phyloP scores from a whole-genome alignment of 2,329 filamentous ascomycete species.

The Chrysoporthe puriensis region DNA sequence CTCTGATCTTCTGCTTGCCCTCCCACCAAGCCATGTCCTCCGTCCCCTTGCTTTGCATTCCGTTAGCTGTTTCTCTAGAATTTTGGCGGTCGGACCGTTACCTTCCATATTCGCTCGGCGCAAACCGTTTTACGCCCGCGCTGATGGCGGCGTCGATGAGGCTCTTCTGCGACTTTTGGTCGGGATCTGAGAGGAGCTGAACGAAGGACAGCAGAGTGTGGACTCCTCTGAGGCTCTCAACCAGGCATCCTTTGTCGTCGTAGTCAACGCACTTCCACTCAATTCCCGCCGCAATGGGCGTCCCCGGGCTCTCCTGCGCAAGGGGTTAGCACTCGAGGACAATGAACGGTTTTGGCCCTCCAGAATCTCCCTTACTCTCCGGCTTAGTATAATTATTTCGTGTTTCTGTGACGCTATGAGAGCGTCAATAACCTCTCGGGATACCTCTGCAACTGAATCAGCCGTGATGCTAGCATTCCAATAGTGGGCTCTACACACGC shows the following conservation, averaged over 20 bases:
- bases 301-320: not conserved
- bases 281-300: conserved; percentile 34
- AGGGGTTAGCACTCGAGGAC: not conserved
- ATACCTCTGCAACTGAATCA: conserved; percentile 19
- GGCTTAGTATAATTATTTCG: conserved; percentile 24
- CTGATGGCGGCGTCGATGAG: conserved; percentile 63
- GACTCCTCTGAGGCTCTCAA: conserved; percentile 45
- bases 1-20: conserved; percentile 52
- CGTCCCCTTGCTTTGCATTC: conserved; percentile 34
- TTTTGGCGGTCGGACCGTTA: conserved; percentile 31
- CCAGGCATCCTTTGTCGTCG: conserved; percentile 42
- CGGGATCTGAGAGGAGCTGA: conserved; percentile 38
- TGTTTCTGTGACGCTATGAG: conserved; percentile 22
- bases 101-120: conserved; percentile 62
- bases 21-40: conserved; percentile 51
- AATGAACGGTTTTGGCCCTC: not conserved
- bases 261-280: conserved; percentile 51
- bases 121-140: conserved; percentile 56
- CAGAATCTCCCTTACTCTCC: conserved; percentile 9
- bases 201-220: conserved; percentile 60
- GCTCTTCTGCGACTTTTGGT: conserved; percentile 51
- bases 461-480: too few species aligned
- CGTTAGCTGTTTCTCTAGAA: not conserved
- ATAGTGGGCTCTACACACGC: conserved; percentile 6
- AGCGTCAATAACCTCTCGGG: conserved; percentile 23